Evolutionary conservation across 1,284 basidiomycete genomes (phyloP).

Genomic region (Austroboletus niveus): DNA sequence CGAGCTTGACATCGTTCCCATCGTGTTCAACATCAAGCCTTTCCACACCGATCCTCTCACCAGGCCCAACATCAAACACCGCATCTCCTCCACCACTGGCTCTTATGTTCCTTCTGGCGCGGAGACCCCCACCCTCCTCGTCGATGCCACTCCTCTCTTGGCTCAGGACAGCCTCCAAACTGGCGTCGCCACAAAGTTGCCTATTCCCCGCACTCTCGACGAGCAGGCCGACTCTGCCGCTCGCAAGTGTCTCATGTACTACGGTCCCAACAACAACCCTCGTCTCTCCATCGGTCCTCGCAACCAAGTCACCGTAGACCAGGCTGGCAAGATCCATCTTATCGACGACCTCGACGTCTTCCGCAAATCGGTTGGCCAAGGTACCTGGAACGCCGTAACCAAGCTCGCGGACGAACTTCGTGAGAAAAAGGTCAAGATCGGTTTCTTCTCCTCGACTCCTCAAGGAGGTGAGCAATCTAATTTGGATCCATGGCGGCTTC

Average conservation of each 20-base stretch:
- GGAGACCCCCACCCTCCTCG: slow-evolving; percentile 68
- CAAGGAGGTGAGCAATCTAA: slow-evolving; percentile 65
- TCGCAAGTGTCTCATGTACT: slow-evolving; percentile 79
- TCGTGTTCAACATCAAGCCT: slow-evolving; percentile 80
- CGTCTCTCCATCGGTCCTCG: slow-evolving; percentile 74
- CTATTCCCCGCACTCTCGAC: slow-evolving; percentile 72
- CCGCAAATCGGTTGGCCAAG: slow-evolving; percentile 60
- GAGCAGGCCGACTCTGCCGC: slow-evolving; percentile 83
- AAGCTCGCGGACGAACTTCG: slow-evolving; percentile 80
- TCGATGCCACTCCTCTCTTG: slow-evolving; percentile 49
- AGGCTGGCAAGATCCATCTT: slow-evolving; percentile 76
- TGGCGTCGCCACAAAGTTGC: slow-evolving; percentile 55
- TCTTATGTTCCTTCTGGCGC: slow-evolving; percentile 71
- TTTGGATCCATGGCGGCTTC: slow-evolving; percentile 11
- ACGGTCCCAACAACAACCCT: slow-evolving; percentile 76
- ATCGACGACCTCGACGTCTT: slow-evolving; percentile 75
- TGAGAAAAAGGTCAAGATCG: slow-evolving; percentile 80
- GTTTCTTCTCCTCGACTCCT: slow-evolving; percentile 88
- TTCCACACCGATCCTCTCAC: slow-evolving; percentile 76
- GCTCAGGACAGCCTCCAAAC: slow-evolving; percentile 40
- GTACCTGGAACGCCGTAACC: slow-evolving; percentile 75
- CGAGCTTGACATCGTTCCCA: slow-evolving; percentile 72
- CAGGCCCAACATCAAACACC: slow-evolving; percentile 72
- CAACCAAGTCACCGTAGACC: slow-evolving; percentile 79
- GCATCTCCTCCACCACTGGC: slow-evolving; percentile 71